phyloP scores from a whole-genome alignment of 805 yeast species.

The Saccharomycopsis fermentans region DNA sequence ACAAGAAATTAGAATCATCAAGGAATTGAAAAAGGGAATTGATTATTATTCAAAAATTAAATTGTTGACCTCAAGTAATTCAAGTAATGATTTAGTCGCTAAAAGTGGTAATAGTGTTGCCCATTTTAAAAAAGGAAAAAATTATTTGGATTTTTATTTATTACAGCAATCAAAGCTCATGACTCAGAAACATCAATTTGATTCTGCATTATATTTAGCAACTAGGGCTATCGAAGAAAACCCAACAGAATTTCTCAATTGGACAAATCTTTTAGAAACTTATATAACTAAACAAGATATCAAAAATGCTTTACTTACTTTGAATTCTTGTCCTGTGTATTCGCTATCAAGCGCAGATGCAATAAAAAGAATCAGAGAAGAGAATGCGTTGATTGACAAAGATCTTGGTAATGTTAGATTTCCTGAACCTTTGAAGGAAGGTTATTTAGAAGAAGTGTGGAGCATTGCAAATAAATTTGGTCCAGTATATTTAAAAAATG shows the following conservation, averaged over 20 bases:
- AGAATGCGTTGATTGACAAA: slow-evolving; percentile 11
- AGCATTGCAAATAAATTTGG: slow-evolving; percentile 13
- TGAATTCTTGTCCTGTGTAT: slow-evolving; percentile 71
- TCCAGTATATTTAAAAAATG: slow-evolving; percentile 16
- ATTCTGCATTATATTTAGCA: slow-evolving; percentile 50
- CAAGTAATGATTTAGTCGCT: neutral
- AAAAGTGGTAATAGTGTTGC: neutral
- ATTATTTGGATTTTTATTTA: slow-evolving; percentile 19
- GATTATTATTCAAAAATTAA: neutral
- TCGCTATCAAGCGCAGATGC: slow-evolving; percentile 27
- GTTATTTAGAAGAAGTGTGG: slow-evolving; percentile 16
- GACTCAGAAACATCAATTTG: slow-evolving; percentile 40
- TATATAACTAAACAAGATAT: slow-evolving; percentile 48
- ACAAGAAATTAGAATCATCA: slow-evolving; percentile 12
- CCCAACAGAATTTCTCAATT: slow-evolving; percentile 68
- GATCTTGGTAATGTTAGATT: slow-evolving; percentile 6
- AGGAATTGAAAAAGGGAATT: slow-evolving; percentile 13
- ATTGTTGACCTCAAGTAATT: neutral
- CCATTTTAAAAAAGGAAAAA: slow-evolving; percentile 6
- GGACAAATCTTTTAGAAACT: slow-evolving; percentile 56
- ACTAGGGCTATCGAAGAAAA: slow-evolving; percentile 49
- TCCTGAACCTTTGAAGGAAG: slow-evolving; percentile 18
- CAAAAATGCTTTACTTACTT: slow-evolving; percentile 49
- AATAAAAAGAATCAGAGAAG: slow-evolving; percentile 24
- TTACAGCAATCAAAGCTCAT: slow-evolving; percentile 52